Base-by-base conservation (phyloP, 345 rosid species). In the Toxicodendron radicans region DNA sequence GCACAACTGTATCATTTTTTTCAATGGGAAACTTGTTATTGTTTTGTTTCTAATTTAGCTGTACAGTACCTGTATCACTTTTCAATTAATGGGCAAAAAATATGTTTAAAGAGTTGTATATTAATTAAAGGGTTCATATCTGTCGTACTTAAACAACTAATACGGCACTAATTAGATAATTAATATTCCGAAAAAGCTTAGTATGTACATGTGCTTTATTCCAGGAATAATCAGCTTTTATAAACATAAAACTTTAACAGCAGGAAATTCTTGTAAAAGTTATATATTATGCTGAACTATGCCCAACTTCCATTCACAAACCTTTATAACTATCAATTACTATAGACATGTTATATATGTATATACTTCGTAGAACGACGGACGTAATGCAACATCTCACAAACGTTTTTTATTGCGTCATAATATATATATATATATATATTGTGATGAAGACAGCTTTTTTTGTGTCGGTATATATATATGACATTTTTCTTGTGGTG, bases 11-110 rank as follows among this genome's bases (percentile, higher is more conserved):
- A 41, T 35, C 53, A 61, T 32, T 38, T 32, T 38, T 71, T 71
- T 30, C 18, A 30, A 38, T 38, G 43, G 56, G 45, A 68, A 60
- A 60, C 14, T 41, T 70, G 65, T 5, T 38, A 18, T 38, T 38
- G 43, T 38, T 20, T 38, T 38, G 43, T 38, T 20, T 60, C 66
- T 59, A 18, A 32, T 17, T 70, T n/a, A 23, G 21, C 27, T 48
- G 48, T 46, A 71, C 57, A 58, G 58, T 27, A n/a, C n/a, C 58
- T 30, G 75, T 48, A 52, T 60, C 66, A 18, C 66, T 60, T 71
- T 71, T 30, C 18, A 30, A 38, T 38, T 38, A 38, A 5, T 30
- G 2, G 6, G 45, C 23, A 18, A 61, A 33, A 64, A 35, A 51
- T 38, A 51, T 63, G 6, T 24, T 23, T 14, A 51, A 4, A 51